These are phyloP conservation scores for Knoxia roxburghii DNA, from an alignment of 257 asterid species.

Conservation along the genomic window DNA sequence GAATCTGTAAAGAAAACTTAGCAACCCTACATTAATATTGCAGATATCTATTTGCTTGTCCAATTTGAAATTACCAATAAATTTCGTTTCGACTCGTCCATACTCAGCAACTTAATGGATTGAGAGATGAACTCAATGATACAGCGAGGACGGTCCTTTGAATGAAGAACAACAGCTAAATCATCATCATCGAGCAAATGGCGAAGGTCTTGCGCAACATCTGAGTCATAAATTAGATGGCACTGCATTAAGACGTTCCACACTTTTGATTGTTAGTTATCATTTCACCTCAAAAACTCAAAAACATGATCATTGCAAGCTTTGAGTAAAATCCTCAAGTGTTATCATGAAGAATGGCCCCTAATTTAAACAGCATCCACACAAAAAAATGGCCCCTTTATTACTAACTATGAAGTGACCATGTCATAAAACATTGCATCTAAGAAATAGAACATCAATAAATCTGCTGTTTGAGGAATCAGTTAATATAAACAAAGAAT, in stretches of 20 bases:
- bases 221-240: constrained; percentile 65
- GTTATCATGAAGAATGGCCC: not conserved
- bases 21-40: not conserved
- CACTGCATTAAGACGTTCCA: constrained; percentile 56
- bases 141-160: constrained; percentile 87
- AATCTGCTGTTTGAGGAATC: too few species aligned
- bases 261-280: not conserved
- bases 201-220: constrained; percentile 57
- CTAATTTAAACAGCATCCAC: not conserved
- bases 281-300: not conserved
- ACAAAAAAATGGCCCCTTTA: not conserved
- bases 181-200: constrained; percentile 68
- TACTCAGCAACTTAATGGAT: constrained; percentile 57
- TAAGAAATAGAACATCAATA: not conserved
- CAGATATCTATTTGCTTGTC: not conserved
- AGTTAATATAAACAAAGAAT: too few species aligned
- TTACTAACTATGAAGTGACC: not conserved
- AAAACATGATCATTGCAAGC: not conserved
- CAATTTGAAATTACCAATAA: constrained; percentile 44
- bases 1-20: not conserved
- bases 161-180: constrained; percentile 57
- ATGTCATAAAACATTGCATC: not conserved
- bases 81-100: constrained; percentile 63
- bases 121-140: constrained; percentile 87
- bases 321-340: not conserved